Evolutionary conservation across 345 rosid genomes (phyloP).

Genomic region (Citrus glauca): DNA sequence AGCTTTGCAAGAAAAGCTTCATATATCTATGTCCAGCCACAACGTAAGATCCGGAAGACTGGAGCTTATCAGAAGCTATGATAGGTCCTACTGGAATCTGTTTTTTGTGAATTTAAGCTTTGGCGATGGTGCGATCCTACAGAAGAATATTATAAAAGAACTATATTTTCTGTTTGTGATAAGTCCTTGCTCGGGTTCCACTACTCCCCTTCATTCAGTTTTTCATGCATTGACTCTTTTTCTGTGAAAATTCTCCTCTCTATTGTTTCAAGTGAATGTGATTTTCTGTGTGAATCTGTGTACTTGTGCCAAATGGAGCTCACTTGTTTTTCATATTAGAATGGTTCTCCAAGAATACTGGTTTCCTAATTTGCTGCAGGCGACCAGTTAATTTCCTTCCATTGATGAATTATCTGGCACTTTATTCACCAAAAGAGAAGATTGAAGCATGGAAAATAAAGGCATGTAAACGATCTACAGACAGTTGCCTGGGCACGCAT

Average conservation of each 20-base stretch:
- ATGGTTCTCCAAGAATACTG: not conserved
- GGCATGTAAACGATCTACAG: not conserved
- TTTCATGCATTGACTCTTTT: not conserved
- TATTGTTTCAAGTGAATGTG: constrained; percentile 15
- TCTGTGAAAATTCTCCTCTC: constrained; percentile 1
- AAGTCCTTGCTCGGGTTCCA: constrained; percentile 2
- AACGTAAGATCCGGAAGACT: constrained; percentile 26
- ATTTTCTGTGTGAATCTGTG: constrained; percentile 6
- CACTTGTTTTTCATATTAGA: not conserved
- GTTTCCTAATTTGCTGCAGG: not conserved
- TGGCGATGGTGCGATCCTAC: constrained; percentile 22
- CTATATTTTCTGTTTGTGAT: constrained; percentile 3
- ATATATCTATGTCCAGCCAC: constrained; percentile 12
- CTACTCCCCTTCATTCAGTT: not conserved
- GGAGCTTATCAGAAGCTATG: constrained; percentile 43
- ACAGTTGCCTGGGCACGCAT: too few species aligned
- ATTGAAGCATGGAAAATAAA: not conserved
- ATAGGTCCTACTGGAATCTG: constrained; percentile 34
- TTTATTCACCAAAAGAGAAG: not conserved
- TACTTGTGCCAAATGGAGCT: not conserved
- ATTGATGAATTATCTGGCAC: not conserved
- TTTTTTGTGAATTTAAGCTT: constrained; percentile 19
- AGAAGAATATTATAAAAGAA: constrained; percentile 14
- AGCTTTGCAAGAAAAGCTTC: constrained; percentile 9
- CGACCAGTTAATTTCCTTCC: not conserved